Conservation (phyloP, 768 basidiomycete species). For the Cyclocybe cylindracea region DNA sequence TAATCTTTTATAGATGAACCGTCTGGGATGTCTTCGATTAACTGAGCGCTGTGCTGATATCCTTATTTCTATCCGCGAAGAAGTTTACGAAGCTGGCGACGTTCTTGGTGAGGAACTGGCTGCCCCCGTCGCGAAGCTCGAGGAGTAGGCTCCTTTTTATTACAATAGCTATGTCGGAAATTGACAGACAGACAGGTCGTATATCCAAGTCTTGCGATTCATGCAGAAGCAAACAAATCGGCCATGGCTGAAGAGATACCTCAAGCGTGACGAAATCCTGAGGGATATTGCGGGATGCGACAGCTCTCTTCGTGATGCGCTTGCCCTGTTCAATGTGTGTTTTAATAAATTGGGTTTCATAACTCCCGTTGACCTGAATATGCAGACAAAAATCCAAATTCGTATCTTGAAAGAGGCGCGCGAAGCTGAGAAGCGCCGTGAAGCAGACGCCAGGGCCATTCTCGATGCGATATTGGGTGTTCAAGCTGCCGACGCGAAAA, state of each 20-base stretch:
- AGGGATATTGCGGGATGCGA: constrained; percentile 55
- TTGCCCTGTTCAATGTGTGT: constrained; percentile 57
- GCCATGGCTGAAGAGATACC: constrained; percentile 78
- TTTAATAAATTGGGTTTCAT: neutral
- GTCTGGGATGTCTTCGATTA: constrained; percentile 66
- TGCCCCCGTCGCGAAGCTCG: constrained; percentile 50
- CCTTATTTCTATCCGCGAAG: constrained; percentile 61
- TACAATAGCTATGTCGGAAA: neutral
- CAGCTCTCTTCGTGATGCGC: constrained; percentile 53
- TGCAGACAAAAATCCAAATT: constrained; percentile 37
- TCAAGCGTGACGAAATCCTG: constrained; percentile 71
- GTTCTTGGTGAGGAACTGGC: constrained; percentile 49
- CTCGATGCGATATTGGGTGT: constrained; percentile 24
- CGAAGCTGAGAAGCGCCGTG: constrained; percentile 40
- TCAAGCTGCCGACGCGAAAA: constrained; percentile 1
- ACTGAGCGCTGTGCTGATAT: constrained; percentile 74
- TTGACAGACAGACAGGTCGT: constrained; percentile 32
- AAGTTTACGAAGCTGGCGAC: constrained; percentile 60
- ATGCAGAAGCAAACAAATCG: constrained; percentile 60
- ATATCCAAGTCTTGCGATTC: constrained; percentile 45
- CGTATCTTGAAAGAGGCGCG: constrained; percentile 54
- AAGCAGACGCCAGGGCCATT: constrained; percentile 39
- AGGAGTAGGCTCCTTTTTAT: constrained; percentile 38
- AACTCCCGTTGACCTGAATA: neutral
- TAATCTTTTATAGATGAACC: constrained; percentile 52